Evolutionary conservation across 2,329 filamentous ascomycete genomes (phyloP).

Genomic region (Fusarium albidum): DNA sequence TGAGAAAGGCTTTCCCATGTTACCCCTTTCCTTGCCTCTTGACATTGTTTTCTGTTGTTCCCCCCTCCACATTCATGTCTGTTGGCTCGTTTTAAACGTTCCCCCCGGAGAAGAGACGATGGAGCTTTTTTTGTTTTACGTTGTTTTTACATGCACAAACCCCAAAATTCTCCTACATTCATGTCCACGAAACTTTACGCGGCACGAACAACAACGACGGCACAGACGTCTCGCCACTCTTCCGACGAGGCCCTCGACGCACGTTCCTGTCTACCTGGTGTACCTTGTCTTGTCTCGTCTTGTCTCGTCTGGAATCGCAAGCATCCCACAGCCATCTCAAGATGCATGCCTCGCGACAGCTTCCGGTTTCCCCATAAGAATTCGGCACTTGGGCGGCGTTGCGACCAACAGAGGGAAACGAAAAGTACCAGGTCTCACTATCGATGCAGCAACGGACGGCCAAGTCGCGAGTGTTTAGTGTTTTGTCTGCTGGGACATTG

Average conservation of each 20-base stretch:
- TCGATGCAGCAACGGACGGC: constrained; percentile 21
- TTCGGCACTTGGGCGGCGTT: not conserved
- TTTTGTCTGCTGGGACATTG: constrained; percentile 31
- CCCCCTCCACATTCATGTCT: constrained; percentile 24
- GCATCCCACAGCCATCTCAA: not conserved
- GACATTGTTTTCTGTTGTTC: constrained; percentile 34
- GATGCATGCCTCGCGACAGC: not conserved
- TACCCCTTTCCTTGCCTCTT: constrained; percentile 27
- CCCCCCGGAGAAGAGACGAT: constrained; percentile 21
- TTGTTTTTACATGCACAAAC: constrained; percentile 18
- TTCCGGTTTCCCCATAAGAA: too few relatives aligned
- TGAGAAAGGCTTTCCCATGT: constrained; percentile 41
- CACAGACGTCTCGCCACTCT: not conserved
- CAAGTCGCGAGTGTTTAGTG: constrained; percentile 24
- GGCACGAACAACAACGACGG: constrained; percentile 9
- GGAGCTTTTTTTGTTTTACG: constrained; percentile 25
- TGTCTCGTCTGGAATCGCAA: constrained; percentile 5
- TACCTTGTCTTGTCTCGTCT: constrained; percentile 2
- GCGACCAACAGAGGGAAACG: not conserved
- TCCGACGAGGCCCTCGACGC: not conserved
- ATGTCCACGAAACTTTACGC: constrained; percentile 16
- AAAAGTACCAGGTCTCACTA: constrained; percentile 10
- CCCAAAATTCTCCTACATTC: constrained; percentile 26
- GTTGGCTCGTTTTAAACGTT: constrained; percentile 28
- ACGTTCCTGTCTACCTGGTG: constrained; percentile 5